These are phyloP conservation scores for Dactylonectria macrodidyma DNA, from an alignment of 2,329 filamentous ascomycete genomes.

Conservation along the genomic window DNA sequence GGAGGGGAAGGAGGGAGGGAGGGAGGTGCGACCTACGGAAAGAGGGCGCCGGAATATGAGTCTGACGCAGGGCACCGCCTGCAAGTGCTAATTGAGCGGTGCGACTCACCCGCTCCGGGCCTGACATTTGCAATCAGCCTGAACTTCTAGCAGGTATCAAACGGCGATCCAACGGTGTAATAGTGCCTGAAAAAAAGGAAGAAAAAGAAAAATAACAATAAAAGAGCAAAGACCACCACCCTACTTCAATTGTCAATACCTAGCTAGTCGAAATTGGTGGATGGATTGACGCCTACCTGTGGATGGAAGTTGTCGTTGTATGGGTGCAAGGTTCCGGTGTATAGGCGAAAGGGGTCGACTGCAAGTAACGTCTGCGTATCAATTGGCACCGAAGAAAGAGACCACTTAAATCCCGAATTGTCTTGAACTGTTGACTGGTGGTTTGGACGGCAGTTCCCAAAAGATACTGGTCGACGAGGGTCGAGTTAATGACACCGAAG, in stretches of 20 bases:
- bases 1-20: slow-evolving; percentile 30
- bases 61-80: slow-evolving; percentile 35
- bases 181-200: too few relatives aligned
- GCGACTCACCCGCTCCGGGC: slow-evolving; percentile 39
- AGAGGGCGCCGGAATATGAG: slow-evolving; percentile 61
- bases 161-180: neutral
- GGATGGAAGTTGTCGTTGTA: neutral
- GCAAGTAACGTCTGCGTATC: neutral
- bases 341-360: neutral
- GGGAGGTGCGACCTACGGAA: slow-evolving; percentile 62
- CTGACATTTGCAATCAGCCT: slow-evolving; percentile 35
- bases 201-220: too few relatives aligned
- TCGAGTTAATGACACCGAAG: neutral
- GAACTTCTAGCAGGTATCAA: slow-evolving; percentile 5
- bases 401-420: slow-evolving; percentile 17
- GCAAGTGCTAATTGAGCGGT: slow-evolving; percentile 31
- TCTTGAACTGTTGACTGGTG: neutral
- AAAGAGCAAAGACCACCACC: neutral
- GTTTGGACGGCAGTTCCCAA: neutral
- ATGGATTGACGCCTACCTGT: slow-evolving; percentile 8
- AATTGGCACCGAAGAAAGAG: slow-evolving; percentile 10
- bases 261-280: neutral
- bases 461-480: neutral
- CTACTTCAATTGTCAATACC: neutral
- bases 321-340: neutral